A percentile compares a stretch with the other conserved stretches of the same genome.
Conservation (phyloP, 2,329 filamentous ascomycete genomes). For the Epichloe sylvatica region DNA sequence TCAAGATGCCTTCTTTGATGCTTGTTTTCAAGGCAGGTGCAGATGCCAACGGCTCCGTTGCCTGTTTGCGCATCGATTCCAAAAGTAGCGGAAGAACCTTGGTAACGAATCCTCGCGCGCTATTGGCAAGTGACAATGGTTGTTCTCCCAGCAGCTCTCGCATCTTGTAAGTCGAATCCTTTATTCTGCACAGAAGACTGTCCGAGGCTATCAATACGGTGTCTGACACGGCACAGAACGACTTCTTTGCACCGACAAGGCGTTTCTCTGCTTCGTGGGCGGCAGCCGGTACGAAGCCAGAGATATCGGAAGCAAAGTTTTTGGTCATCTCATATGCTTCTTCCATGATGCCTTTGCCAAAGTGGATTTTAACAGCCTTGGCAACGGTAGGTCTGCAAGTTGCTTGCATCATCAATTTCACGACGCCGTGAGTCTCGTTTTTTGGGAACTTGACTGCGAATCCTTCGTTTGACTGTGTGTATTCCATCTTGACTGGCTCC, state of each 20-base stretch:
- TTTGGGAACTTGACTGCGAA: slow-evolving; percentile 37
- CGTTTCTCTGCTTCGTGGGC: slow-evolving; percentile 25
- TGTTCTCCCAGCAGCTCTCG: slow-evolving; percentile 12
- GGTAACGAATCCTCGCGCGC: slow-evolving; percentile 9
- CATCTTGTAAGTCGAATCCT: slow-evolving; percentile 9
- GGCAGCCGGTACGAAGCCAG: slow-evolving; percentile 25
- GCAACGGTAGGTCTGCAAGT: slow-evolving; percentile 46
- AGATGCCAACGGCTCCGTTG: slow-evolving; percentile 8
- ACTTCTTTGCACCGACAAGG: slow-evolving; percentile 21
- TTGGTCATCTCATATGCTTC: slow-evolving; percentile 31
- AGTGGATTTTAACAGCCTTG: slow-evolving; percentile 46
- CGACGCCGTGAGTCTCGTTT: slow-evolving; percentile 41
- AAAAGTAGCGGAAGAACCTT: slow-evolving; percentile 10
- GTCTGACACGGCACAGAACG: slow-evolving; percentile 18
- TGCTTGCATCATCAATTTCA: slow-evolving; percentile 45
- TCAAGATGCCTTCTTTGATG: slow-evolving; percentile 1
- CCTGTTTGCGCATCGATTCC: slow-evolving; percentile 22
- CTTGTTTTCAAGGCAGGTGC: background rate
- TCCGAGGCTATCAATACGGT: slow-evolving; percentile 17
- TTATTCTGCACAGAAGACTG: slow-evolving; percentile 13
- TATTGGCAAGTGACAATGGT: slow-evolving; percentile 8
- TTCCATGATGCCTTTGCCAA: slow-evolving; percentile 35
- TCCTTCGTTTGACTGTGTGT: slow-evolving; percentile 34
- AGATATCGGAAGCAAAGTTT: slow-evolving; percentile 28
- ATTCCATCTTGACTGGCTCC: slow-evolving; percentile 32